These are phyloP conservation scores for Pseudocohnilembus persalinus DNA, from an alignment of 169 alveolate species.

Conservation along the genomic window DNA sequence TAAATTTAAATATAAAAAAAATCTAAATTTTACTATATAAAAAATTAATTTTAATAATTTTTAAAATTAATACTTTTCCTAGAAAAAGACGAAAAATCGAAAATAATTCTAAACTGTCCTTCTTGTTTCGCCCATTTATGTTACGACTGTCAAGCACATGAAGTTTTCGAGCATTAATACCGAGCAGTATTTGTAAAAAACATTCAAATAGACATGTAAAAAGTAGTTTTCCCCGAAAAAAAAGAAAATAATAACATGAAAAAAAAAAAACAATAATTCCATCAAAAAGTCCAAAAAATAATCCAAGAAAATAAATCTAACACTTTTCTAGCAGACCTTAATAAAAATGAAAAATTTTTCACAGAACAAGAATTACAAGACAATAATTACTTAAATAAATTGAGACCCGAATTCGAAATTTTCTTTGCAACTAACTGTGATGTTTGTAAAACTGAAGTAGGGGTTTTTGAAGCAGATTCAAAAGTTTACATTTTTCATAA, in stretches of 20 bases:
- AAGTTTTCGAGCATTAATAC: not conserved
- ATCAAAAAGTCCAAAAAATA: not conserved
- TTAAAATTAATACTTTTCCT: not conserved
- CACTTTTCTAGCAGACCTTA: not conserved
- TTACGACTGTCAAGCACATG: not conserved
- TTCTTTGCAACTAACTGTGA: not conserved
- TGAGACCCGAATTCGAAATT: not conserved
- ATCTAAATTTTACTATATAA: not conserved
- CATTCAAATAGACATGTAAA: not conserved
- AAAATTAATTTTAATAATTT: too few species aligned
- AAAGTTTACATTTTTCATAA: not conserved
- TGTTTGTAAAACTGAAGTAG: not conserved
- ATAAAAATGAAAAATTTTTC: not conserved
- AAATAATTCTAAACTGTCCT: not conserved
- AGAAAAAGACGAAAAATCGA: not conserved
- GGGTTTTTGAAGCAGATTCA: not conserved
- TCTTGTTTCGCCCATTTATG: not conserved
- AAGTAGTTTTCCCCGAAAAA: not conserved
- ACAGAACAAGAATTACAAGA: not conserved
- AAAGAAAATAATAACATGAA: too few species aligned
- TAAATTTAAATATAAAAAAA: too few species aligned
- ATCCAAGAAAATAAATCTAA: not conserved
- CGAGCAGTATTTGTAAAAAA: not conserved
- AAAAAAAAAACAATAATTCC: too few species aligned
- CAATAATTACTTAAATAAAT: too few species aligned